Evolutionary conservation across 192 early-diverging fungal species (phyloP), one percentile per base, ranked within the genome.

Genomic region (Lobosporangium transversale): DNA sequence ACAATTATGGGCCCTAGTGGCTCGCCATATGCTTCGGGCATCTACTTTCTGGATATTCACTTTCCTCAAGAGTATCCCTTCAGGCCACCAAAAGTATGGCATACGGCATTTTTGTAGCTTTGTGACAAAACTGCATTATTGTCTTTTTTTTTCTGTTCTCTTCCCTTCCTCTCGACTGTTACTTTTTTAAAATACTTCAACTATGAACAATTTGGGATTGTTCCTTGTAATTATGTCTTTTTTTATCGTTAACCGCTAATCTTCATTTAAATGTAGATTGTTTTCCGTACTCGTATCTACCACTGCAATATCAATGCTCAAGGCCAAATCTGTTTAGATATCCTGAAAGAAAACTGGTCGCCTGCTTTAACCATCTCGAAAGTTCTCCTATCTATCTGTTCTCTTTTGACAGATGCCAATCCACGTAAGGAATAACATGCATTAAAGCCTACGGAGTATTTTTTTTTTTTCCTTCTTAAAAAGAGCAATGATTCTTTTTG

Each of bases 261-360:
- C n/a, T n/a, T n/a, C n/a, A n/a, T n/a, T n/a, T n/a, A n/a, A n/a
- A n/a, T n/a, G n/a, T n/a, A 92, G 94, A 89, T 96, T 30, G 85
- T 86, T 5, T 98, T 94, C 85, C 88, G 91, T 32, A 98, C 97
- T 23, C 90, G 92, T 48, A 97, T 98, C 48, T 98, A 97, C 71
- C 96, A 98, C 80, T 97, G 95, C 86, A 98, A 98, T 73, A 94
- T 98, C 81, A 96, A 95, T 79, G 90, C 86, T 58, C 88, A 89
- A 66, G 97, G 97, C 14, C 86, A 86, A 50, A 97, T 98, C 57
- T 98, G 97, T 81, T 80, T 98, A 60, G 95, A 97, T 53, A 94
- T 97, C 36, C 82, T 98, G 35, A 98, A 98, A 81, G 96, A 98
- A 69, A 95, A 98, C 76, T 98, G 96, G 97, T 94, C 92, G 47